phyloP scores from a whole-genome alignment of 805 yeast species.

The Candida taoyuanica region DNA sequence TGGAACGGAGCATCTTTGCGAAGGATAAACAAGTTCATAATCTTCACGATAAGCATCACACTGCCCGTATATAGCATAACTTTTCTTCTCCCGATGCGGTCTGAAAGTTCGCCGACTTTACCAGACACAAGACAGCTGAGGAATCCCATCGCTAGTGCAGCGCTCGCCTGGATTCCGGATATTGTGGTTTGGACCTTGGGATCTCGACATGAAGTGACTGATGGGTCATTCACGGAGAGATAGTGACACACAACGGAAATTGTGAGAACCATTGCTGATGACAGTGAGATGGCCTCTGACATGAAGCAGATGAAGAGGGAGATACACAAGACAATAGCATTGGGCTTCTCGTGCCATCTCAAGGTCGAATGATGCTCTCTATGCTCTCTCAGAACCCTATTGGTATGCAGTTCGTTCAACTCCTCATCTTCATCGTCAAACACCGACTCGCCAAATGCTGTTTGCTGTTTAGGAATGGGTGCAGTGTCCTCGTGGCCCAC shows the following conservation, averaged over 20 bases:
- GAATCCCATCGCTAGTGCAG: slow-evolving; percentile 37
- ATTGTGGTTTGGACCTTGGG: slow-evolving; percentile 38
- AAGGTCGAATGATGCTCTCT: slow-evolving; percentile 37
- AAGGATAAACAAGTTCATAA: slow-evolving; percentile 23
- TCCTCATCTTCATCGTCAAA: slow-evolving; percentile 28
- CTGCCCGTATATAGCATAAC: slow-evolving; percentile 35
- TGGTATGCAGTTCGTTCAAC: slow-evolving; percentile 32
- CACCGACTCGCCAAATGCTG: background rate
- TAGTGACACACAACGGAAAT: slow-evolving; percentile 27
- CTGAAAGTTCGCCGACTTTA: slow-evolving; percentile 59
- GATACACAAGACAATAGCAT: slow-evolving; percentile 44
- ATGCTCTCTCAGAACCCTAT: slow-evolving; percentile 45
- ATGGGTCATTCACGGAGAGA: slow-evolving; percentile 25
- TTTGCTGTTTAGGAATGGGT: background rate
- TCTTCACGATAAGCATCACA: slow-evolving; percentile 23
- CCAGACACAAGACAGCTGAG: slow-evolving; percentile 52
- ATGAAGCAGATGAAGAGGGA: slow-evolving; percentile 40
- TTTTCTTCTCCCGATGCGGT: slow-evolving; percentile 56
- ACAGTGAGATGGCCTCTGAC: slow-evolving; percentile 34
- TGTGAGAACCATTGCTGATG: slow-evolving; percentile 35
- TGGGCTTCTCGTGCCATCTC: slow-evolving; percentile 56
- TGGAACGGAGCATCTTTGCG: slow-evolving; percentile 35
- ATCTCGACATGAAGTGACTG: slow-evolving; percentile 31
- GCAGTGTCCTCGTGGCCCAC: too few relatives aligned
- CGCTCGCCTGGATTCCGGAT: slow-evolving; percentile 46